Evolutionary conservation across 1,139 yeast species (phyloP), one percentile per base, ranked within the genome.

Genomic region (Hemisphaericaspora lyxosophila): DNA sequence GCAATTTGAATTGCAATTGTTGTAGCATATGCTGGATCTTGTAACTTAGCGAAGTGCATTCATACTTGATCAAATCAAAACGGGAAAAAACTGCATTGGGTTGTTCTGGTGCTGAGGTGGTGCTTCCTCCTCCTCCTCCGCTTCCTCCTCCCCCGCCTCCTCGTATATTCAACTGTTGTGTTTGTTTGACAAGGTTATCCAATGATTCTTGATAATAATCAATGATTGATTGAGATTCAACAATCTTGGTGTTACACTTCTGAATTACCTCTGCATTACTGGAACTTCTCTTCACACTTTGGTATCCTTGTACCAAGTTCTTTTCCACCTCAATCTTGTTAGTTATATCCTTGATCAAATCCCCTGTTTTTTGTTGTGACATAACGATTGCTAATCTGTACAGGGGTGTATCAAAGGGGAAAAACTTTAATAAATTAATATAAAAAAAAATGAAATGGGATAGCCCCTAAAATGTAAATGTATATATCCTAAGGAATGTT

Each of bases 31-130:
- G 83, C 60, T 88, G 96, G 53, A 92, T 92, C 48, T 94, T 79
- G 53, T 92, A 96, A n/a, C 97, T 96, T 51, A 92, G 68, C 1
- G 95, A 86, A 1, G 97, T 96, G 50, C 96, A 87, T 53, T 92
- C 97, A 57, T 88, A 89, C 53, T 89, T 89, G 58, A 88, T 76
- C 44, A 92, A 69, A 59, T 92, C 98, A 51, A 90, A 67, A 26
- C 87, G 70, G 0, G 90, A 78, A 53, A 76, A 79, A 11, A 68
- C 53, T 1, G 82, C 81, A 45, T 14, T 39, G 46, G 4, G 50
- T 49, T 6, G 39, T 3, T 38, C 45, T 2, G 43, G 35, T 11
- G 38, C 37, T 14, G 43, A 39, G 17, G 43, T 33, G 11, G 44
- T 27, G 28, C 34, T 33, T 4, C 40, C 41, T 7, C 35, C 38